Evolutionary conservation across 108 stramenopile genomes (phyloP), one percentile per base, ranked within the genome.

Genomic region (Nitzschia putrida): DNA sequence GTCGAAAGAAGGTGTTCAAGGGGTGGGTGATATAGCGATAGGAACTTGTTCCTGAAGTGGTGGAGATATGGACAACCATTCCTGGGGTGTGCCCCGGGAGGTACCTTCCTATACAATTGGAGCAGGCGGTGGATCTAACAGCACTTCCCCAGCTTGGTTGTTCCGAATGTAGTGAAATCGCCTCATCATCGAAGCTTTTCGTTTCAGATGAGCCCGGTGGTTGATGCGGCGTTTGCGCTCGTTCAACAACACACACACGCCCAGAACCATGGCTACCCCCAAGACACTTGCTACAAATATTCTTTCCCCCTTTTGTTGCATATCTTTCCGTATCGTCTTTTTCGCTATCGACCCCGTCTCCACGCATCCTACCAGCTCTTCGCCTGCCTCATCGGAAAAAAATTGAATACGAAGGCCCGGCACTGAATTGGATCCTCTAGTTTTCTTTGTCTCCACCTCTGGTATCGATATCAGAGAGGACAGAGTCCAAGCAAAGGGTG

Each of bases 81-180:
- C 49, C 20, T 5, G 1, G 18, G 20, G n/a, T n/a, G 8, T 55
- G 4, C 54, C 24, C 54, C 1, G 13, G 22, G 24, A 24, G 13
- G 13, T 55, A 13, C 49, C 18, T 20, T 50, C 49, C 49, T 50
- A n/a, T 5, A 20, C 49, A n/a, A 50, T 20, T 5, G n/a, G 49
- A n/a, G 49, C 3, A n/a, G 20, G 20, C 49, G 49, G 1, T 34
- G 47, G 6, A 49, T 49, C 47, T 18, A 49, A 3, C 14, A 18
- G 34, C 16, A 60, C 21, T 14, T 53, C 65, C 13, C 67, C 67
- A 43, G n/a, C 56, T 21, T 38, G 53, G 18, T n/a, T 68, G 9
- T 53, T 68, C 8, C 38, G 67, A 25, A 43, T 29, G 41, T 68
- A 68, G 22, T 68, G 53, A 56, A 68, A 68, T 68, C 67, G 67